Conservation (phyloP, 352 stramenopile genomes). For the Aphanomyces euteiches region DNA sequence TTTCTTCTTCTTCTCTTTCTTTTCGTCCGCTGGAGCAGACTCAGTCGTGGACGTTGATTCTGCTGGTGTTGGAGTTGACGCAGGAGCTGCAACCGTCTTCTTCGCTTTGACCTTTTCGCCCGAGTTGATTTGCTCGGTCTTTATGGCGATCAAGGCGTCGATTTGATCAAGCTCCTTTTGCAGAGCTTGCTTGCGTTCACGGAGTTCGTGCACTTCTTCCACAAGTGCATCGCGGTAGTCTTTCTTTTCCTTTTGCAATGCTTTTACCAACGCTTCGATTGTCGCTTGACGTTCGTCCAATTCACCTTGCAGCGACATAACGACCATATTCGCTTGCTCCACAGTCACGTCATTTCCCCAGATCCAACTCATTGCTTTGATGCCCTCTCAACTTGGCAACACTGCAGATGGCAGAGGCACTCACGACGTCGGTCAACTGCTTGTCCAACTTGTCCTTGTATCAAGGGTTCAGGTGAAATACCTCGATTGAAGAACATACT, state of each 20-base stretch:
- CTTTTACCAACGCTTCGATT: constrained; percentile 72
- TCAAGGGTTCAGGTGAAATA: too few species aligned
- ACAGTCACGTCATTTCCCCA: constrained; percentile 77
- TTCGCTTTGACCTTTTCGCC: constrained; percentile 39
- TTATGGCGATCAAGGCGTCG: constrained; percentile 55
- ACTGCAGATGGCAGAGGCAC: too few species aligned
- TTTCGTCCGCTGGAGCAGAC: constrained; percentile 14
- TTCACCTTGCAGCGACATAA: constrained; percentile 73
- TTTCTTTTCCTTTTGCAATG: constrained; percentile 69
- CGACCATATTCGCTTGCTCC: constrained; percentile 80
- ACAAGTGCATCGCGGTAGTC: constrained; percentile 55
- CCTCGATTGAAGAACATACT: too few species aligned
- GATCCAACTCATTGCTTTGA: constrained; percentile 64
- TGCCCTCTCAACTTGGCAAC: too few species aligned
- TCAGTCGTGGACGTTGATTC: constrained; percentile 20
- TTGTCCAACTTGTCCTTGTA: too few species aligned
- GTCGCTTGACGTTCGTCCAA: constrained; percentile 76
- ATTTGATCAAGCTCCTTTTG: constrained; percentile 48
- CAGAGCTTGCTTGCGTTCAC: constrained; percentile 45
- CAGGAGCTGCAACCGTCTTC: constrained; percentile 36
- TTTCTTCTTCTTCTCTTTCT: constrained; percentile 44
- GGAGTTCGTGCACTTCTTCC: constrained; percentile 65
- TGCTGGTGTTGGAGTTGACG: neutral
- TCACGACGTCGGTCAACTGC: too few species aligned
- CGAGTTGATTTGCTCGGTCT: constrained; percentile 43